Evolutionary conservation across 129 eudicot species (phyloP).

Genomic region (Solidago caesia): DNA sequence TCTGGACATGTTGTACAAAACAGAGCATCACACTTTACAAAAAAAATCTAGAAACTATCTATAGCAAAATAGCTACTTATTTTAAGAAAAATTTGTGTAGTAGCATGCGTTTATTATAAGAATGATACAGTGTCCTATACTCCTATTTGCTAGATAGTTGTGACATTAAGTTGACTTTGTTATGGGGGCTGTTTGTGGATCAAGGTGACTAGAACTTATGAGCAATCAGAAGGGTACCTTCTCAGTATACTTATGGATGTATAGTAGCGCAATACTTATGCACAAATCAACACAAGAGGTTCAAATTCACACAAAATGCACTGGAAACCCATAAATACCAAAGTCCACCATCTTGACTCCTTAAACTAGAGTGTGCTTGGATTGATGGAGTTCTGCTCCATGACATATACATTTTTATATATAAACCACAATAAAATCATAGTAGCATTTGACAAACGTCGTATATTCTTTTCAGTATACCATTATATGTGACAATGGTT

Average conservation of each 20-base stretch:
- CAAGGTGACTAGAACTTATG: not conserved
- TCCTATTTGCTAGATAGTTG: not conserved
- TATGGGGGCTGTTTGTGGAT: not conserved
- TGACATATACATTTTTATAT: too few relatives aligned
- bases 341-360: too few relatives aligned
- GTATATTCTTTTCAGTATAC: too few relatives aligned
- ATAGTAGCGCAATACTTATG: not conserved
- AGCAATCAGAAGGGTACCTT: not conserved
- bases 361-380: too few relatives aligned
- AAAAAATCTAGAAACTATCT: not conserved
- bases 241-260: not conserved
- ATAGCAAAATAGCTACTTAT: not conserved
- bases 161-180: not conserved
- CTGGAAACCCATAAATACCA: too few relatives aligned
- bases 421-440: too few relatives aligned
- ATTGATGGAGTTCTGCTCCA: too few relatives aligned
- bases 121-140: too few relatives aligned
- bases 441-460: too few relatives aligned
- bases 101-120: not conserved
- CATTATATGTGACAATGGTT: too few relatives aligned
- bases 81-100: not conserved
- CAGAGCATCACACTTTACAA: not conserved
- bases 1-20: not conserved
- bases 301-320: not conserved
- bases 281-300: not conserved